Conservation (phyloP, 169 alveolate genomes). For the Plasmodium yoelii region DNA sequence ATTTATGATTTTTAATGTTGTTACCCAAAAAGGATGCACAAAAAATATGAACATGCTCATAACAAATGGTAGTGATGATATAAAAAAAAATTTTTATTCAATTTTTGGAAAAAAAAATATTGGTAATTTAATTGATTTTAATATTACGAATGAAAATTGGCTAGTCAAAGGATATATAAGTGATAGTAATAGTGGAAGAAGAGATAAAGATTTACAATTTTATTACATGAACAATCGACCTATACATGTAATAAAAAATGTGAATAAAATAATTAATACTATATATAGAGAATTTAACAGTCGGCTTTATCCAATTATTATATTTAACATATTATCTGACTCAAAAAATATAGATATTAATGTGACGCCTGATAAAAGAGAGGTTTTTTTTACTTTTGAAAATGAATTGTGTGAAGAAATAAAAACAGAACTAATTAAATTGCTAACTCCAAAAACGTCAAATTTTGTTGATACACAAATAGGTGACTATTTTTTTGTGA, state of each 20-base stretch:
- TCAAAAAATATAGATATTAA: conserved; percentile 80
- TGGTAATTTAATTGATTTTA: conserved; percentile 77
- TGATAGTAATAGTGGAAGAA: conserved; percentile 79
- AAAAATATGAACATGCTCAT: conserved; percentile 51
- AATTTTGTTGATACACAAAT: conserved; percentile 53
- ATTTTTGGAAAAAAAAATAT: conserved; percentile 79
- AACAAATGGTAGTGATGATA: conserved; percentile 61
- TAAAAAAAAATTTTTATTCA: conserved; percentile 76
- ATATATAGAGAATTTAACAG: conserved; percentile 83
- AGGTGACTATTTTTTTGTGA: conserved; percentile 54
- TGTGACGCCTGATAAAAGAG: conserved; percentile 85
- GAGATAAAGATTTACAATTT: conserved; percentile 80
- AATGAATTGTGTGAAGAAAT: conserved; percentile 72
- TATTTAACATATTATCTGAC: conserved; percentile 79
- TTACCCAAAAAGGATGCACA: conserved; percentile 31
- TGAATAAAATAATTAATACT: conserved; percentile 76
- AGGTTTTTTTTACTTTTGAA: conserved; percentile 79
- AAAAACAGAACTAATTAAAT: conserved; percentile 21
- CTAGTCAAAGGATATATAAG: conserved; percentile 46
- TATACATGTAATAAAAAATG: conserved; percentile 79
- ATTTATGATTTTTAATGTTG: conserved; percentile 33
- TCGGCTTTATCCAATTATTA: conserved; percentile 77
- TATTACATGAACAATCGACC: conserved; percentile 84
- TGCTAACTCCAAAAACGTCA: conserved; percentile 48
- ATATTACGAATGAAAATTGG: conserved; percentile 68